Evolutionary conservation across 169 alveolate genomes (phyloP), one percentile per base, ranked within the genome.

Genomic region (Eimeria brunetti): DNA sequence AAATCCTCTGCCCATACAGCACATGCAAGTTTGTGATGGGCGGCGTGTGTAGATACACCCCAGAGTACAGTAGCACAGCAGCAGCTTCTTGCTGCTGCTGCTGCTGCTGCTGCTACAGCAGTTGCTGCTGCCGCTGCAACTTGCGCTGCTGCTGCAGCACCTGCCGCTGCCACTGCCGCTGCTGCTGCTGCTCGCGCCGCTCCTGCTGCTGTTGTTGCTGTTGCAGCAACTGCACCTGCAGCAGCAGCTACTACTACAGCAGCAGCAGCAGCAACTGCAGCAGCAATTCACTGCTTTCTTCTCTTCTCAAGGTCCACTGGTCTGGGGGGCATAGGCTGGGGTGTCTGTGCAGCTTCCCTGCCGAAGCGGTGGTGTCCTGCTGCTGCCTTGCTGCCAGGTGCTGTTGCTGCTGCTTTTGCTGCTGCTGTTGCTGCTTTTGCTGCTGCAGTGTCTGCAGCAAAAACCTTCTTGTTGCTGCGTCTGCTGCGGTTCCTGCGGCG

Each of bases 281-380:
- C 58, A 36, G 56, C 60, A 38, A 11, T 62, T 51, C 27, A 49
- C 51, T 81, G 69, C 71, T 49, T 24, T n/a, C 85, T 44, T 36
- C 89, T 46, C 49, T 81, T 81, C 11, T 81, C 89, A 2, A 81
- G 89, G 18, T 81, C 89, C 18, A 81, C 20, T 41, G 89, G 89
- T 14, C 89, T 12, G 16, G 89, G 89, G 14, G 89, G 89, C 89
- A 81, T 51, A 20, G 89, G 89, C 71, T 81, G 89, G 16, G 89
- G 89, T 27, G 89, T 81, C 8, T 81, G 89, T 1, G 89, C 67
- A 20, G 27, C 46, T 36, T 81, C 89, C 30, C 89, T 81, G 8
- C 71, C 89, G 7, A 36, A 27, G 86, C 60, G 60, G 46, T 33
- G 86, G 24, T n/a, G 58, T 16, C 30, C 49, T 12, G 27, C 44